Evolutionary conservation across 2,329 filamentous ascomycete genomes (phyloP), one percentile per base, ranked within the genome.

Genomic region (Calonectria pseudoturangicola): DNA sequence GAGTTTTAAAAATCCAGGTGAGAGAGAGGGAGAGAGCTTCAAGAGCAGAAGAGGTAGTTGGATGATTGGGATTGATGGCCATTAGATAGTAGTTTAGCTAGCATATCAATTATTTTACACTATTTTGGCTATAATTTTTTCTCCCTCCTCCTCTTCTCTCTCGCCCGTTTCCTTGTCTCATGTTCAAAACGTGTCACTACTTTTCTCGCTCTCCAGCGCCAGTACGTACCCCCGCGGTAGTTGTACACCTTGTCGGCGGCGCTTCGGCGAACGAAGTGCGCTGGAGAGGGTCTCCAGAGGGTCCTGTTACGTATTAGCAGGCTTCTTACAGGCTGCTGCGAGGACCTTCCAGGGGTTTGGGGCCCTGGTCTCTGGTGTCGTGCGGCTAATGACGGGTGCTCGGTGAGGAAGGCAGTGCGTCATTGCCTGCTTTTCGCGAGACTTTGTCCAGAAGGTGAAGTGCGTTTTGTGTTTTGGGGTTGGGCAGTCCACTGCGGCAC

Each of bases 331-430:
- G 70, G 58, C 33, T 39, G 12, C 58, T 33, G 41, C 25, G 33
- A 65, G 65, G 58, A 25, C 64, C 56, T 56, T 25, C 50, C 43
- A 30, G 39, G 63, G 63, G 21, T n/a, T 15, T 50, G 48, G 48
- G 50, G 41, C 62, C 51, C 39, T 21, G 62, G 18, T 18, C 9
- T 64, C 43, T 48, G 27, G 36, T 16, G 30, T 69, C 51, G 60
- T 71, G 77, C 77, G 77, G 77, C 74, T 79, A 79, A 79, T 79
- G 69, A 75, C 77, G 77, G 77, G 77, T 76, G 70, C 76, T 73
- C 77, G 76, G 77, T 79, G 77, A 79, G 70, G 63, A 67, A 63
- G 64, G 58, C 41, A 45, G 58, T 63, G 58, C 66, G 66, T 66
- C 70, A 65, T 65, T 50, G 36, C 56, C 48, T 71, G 25, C 16